Base-by-base conservation (phyloP, 768 basidiomycete species). In the Zangia roseola region DNA sequence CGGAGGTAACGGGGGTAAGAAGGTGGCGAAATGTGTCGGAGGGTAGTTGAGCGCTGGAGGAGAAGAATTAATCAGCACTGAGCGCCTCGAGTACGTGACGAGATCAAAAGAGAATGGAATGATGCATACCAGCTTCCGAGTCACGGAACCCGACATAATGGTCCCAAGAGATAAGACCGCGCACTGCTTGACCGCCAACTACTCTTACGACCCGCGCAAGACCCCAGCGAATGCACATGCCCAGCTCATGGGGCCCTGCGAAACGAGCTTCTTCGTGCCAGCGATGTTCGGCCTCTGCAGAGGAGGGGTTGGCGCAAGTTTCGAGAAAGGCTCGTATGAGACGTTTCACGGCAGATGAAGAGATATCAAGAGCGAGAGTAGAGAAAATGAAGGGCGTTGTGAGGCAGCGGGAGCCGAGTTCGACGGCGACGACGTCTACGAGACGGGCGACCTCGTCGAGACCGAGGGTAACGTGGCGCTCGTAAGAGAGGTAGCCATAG, bases 351-450 rank as follows among this genome's bases (percentile, higher is more conserved):
- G 83, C 80, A n/a, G 82, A 72, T 6, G 83, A 72, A 36, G 83
- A 87, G 35, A 94, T 76, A 60, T 97, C 94, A 52, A 97, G 82
- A 14, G 93, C 93, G 56, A 87, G 81, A 24, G 81, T 83, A 31
- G 90, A 91, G 73, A 97, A 95, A 53, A 97, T 84, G 70, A 97
- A 86, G 19, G 94, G 94, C 4, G 91, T 92, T 19, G 86, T 85
- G 52, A 97, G 77, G 59, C 84, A 88, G 58, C 88, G 77, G 46
- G 80, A 75, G 54, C 77, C 77, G 47, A 93, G 80, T 69, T 90
- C 88, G 45, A 80, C 75, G 40, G 81, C 77, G 47, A 91, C 71
- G 50, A 82, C 81, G 36, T 79, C 76, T n/a, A 91, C 84, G 40
- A 93, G 81, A 36, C 80, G 77, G 6, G 79, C 77, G 34, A 88